Conservation (phyloP, 345 rosid species). For the Syzygium aqueum region DNA sequence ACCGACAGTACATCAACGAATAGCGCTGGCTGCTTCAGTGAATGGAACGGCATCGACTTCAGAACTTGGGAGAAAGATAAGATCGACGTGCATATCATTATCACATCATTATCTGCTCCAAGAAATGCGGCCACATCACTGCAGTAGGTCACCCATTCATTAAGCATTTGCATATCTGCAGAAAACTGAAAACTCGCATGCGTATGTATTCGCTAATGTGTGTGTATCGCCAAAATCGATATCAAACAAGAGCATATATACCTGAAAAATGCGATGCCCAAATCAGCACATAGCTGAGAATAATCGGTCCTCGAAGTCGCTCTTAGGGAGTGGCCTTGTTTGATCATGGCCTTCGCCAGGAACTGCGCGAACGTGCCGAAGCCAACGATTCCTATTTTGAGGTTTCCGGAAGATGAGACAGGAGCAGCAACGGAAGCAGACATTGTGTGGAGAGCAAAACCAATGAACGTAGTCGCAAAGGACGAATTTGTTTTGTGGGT, state of each 20-base stretch:
- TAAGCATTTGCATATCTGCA: neutral
- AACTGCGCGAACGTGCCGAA: slow-evolving; percentile 55
- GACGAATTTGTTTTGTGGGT: neutral
- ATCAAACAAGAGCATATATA: neutral
- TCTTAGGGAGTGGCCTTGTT: slow-evolving; percentile 37
- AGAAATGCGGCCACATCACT: slow-evolving; percentile 25
- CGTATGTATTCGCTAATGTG: neutral
- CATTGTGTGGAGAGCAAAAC: neutral
- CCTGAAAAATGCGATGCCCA: slow-evolving; percentile 40
- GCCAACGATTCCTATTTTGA: slow-evolving; percentile 41
- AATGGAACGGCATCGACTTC: slow-evolving; percentile 25
- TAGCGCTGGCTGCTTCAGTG: slow-evolving; percentile 26
- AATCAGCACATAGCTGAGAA: slow-evolving; percentile 16
- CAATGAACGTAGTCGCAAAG: neutral
- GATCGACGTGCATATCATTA: slow-evolving; percentile 45
- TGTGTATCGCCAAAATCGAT: neutral
- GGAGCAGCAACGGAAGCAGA: slow-evolving; percentile 11
- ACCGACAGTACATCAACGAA: slow-evolving; percentile 62
- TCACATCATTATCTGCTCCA: slow-evolving; percentile 37
- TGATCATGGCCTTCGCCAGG: slow-evolving; percentile 35
- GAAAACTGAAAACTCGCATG: neutral
- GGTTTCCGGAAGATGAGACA: slow-evolving; percentile 1
- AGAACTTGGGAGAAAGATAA: slow-evolving; percentile 31
- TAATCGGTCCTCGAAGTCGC: slow-evolving; percentile 45
- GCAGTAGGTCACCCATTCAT: neutral